Base-by-base conservation (phyloP, 805 yeast genomes). In the Kluyveromyces dobzhanskii region DNA sequence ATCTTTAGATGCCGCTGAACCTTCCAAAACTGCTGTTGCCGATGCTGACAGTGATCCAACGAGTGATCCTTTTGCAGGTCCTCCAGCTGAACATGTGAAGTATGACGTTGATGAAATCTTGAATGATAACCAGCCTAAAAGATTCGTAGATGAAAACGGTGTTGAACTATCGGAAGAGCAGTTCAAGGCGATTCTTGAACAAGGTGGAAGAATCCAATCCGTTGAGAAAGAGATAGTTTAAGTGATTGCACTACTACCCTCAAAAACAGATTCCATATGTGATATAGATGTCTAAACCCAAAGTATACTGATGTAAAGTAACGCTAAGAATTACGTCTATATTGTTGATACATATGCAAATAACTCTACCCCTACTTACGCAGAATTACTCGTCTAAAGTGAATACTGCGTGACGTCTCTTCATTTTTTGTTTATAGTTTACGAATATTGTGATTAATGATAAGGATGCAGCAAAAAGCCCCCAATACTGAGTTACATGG, bases 131-230 rank as follows among this genome's bases (percentile, higher is more conserved):
- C 57, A 56, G 17, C 44, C 44, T 12, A 54, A 55, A 31, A 60
- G 56, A 30, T 66, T 64, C 43, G 50, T 60, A 17, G 71, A 65
- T 39, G 59, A 56, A 38, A 40, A 59, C 34, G 71, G 71, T 32
- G 63, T 66, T 39, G 51, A 50, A 29, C 35, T 66, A 34, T 57
- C 56, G 34, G 50, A 54, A n/a, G 62, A 54, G 24, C 53, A 48
- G 32, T 65, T 54, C n/a, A 52, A 50, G 38, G 44, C 39, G 23
- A 32, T 57, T 13, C 38, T 58, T 21, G 43, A 51, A 14, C 48
- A 56, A 37, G 50, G 53, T n/a, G 58, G 59, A 23, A 21, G 9
- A 21, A 21, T 21, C 24, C 24, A 21, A 21, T 21, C 24, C 24
- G 24, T 21, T 21, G 24, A 21, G 9, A 21, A 21, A 21, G 8